These are phyloP conservation scores for Hygrocybe punicea DNA, from an alignment of 768 basidiomycete genomes.

Conservation along the genomic window DNA sequence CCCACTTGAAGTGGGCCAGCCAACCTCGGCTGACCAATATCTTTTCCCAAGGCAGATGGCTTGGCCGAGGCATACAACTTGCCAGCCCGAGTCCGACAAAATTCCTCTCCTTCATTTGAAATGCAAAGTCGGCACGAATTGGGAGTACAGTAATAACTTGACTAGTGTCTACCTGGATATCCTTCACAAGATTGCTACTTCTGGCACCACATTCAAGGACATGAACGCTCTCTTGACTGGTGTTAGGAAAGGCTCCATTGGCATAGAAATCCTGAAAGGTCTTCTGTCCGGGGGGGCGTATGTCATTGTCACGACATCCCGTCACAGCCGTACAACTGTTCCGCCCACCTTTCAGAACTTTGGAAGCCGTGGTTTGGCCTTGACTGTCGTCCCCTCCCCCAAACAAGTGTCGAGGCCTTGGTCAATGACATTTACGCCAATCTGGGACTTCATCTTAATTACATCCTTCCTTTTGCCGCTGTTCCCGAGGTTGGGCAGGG, in stretches of 20 bases:
- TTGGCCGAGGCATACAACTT: too few relatives aligned
- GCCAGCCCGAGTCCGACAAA: too few relatives aligned
- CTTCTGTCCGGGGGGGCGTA: slow-evolving; percentile 94
- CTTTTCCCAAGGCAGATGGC: too few relatives aligned
- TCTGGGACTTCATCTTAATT: slow-evolving; percentile 95
- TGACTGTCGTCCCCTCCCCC: slow-evolving; percentile 97
- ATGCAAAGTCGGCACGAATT: too few relatives aligned
- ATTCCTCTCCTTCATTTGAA: too few relatives aligned
- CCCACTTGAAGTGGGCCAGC: too few relatives aligned
- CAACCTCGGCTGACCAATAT: too few relatives aligned
- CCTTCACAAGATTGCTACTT: too few relatives aligned
- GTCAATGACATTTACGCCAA: slow-evolving; percentile 97
- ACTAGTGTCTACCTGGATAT: too few relatives aligned
- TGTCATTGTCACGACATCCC: slow-evolving; percentile 96
- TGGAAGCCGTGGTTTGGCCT: slow-evolving; percentile 91
- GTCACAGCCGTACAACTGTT: slow-evolving; percentile 91
- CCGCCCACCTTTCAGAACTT: slow-evolving; percentile 95
- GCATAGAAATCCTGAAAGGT: slow-evolving; percentile 96
- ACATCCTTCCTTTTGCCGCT: slow-evolving; percentile 97
- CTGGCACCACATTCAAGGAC: too few relatives aligned
- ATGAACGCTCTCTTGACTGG: slow-evolving; percentile 97
- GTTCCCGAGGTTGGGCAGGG: slow-evolving; percentile 98
- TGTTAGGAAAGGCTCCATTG: slow-evolving; percentile 97
- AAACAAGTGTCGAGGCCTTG: slow-evolving; percentile 96
- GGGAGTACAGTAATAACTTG: too few relatives aligned